Evolutionary conservation across 768 basidiomycete species (phyloP).

Genomic region (Mycena venus): DNA sequence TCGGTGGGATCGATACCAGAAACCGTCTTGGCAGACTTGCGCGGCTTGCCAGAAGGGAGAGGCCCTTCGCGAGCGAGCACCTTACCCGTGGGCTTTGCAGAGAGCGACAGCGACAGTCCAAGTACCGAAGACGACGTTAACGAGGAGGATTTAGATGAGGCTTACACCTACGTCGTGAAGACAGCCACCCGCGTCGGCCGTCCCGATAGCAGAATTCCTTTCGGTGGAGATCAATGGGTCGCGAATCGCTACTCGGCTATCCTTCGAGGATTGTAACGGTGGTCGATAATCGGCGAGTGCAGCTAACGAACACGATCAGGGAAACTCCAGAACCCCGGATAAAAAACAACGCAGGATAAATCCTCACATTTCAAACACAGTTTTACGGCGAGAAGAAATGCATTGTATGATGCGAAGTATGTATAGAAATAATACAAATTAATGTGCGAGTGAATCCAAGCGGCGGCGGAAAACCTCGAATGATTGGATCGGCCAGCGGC

Average conservation of each 20-base stretch:
- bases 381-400: no score
- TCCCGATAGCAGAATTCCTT: not conserved
- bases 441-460: no score
- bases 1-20: slow-evolving; percentile 10
- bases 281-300: no score
- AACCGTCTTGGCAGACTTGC: slow-evolving; percentile 14
- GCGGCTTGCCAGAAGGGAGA: not conserved
- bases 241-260: slow-evolving; percentile 15
- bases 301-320: no score
- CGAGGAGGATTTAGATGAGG: not conserved
- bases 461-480: no score
- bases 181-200: not conserved
- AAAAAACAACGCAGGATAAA: no score
- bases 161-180: not conserved
- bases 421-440: no score
- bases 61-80: not conserved
- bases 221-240: slow-evolving; percentile 17
- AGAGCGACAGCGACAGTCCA: not conserved
- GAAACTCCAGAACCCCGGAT: no score
- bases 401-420: no score
- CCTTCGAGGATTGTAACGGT: slow-evolving; percentile 8
- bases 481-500: no score
- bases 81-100: not conserved
- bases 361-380: no score
- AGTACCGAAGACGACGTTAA: not conserved